Conservation (phyloP, 2,329 filamentous ascomycete species). For the Botryosphaeria dothidea region DNA sequence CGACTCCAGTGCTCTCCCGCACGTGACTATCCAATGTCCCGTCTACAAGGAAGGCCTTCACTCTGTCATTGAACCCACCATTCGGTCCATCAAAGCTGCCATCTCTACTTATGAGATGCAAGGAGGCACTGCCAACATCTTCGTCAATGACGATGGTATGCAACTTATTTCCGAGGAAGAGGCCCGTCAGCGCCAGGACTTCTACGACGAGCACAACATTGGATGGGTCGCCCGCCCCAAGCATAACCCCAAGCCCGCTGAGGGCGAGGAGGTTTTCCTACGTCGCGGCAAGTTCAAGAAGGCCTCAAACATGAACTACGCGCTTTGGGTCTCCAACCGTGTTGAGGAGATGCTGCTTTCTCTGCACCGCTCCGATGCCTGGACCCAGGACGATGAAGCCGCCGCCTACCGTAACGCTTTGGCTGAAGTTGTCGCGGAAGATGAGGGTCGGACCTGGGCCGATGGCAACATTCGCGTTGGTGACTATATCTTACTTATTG, state of each 20-base stretch:
- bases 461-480: conserved; percentile 63
- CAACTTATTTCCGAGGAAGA: conserved; percentile 61
- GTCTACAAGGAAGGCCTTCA: conserved; percentile 46
- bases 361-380: conserved; percentile 59
- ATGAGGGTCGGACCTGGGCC: conserved; percentile 58
- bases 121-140: conserved; percentile 76
- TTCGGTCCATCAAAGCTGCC: conserved; percentile 75
- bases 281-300: conserved; percentile 70
- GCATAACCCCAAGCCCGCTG: conserved; percentile 53
- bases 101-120: conserved; percentile 77
- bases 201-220: conserved; percentile 53
- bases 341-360: conserved; percentile 68
- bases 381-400: conserved; percentile 52
- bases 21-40: conserved; percentile 56
- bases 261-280: conserved; percentile 50
- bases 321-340: conserved; percentile 61
- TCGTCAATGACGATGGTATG: conserved; percentile 74
- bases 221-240: conserved; percentile 53
- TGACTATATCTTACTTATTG: conserved; percentile 67
- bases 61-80: conserved; percentile 69
- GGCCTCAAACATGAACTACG: conserved; percentile 67
- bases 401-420: conserved; percentile 54
- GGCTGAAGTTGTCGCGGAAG: conserved; percentile 54
- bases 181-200: conserved; percentile 46
- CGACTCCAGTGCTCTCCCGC: conserved; percentile 41